These are phyloP conservation scores for Fusarium denticulatum DNA, from an alignment of 2,329 filamentous ascomycete species.

Conservation along the genomic window DNA sequence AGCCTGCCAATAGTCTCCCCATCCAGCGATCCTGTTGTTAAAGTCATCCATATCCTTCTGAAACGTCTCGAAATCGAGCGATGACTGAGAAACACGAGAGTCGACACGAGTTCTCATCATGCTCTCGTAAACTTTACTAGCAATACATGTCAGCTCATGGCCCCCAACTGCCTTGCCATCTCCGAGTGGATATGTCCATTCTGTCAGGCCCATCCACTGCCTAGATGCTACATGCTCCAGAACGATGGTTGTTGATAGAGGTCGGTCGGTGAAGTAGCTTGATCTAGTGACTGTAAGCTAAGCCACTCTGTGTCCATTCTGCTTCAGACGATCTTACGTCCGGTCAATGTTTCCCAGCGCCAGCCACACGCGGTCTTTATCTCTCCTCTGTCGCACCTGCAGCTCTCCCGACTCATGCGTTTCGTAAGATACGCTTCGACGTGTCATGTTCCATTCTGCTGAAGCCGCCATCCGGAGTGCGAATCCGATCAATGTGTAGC, in stretches of 20 bases:
- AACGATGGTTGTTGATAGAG: rapidly evolving
- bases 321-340: neutral
- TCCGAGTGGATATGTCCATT: neutral
- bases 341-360: neutral
- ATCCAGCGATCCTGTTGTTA: neutral
- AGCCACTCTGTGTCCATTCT: neutral
- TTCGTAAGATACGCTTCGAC: rapidly evolving
- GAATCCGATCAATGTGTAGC: neutral
- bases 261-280: neutral
- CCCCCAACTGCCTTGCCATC: neutral
- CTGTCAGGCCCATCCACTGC: neutral
- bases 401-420: neutral
- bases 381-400: neutral
- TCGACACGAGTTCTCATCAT: too few species aligned
- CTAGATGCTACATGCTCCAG: neutral
- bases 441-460: neutral
- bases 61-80: rapidly evolving
- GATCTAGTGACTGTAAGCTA: neutral
- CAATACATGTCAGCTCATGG: neutral
- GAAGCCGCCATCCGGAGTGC: neutral
- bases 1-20: neutral
- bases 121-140: neutral
- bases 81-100: rapidly evolving
- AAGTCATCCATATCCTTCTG: neutral
- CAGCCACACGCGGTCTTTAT: neutral